phyloP scores from a whole-genome alignment of 148 eudicot species.

The Drosera capensis region DNA sequence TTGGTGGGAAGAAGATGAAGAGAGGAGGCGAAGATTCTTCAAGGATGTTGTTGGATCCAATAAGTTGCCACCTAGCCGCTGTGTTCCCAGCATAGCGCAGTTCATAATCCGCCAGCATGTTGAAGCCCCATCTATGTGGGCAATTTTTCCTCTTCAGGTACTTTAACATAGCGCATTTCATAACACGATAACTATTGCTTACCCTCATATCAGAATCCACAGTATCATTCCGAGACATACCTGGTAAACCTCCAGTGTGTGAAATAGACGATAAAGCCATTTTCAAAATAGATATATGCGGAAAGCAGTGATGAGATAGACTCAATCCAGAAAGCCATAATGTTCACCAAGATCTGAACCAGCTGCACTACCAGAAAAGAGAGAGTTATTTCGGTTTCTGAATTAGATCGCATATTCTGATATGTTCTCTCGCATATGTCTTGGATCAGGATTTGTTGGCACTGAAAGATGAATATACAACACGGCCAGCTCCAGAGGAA shows the following conservation, averaged over 20 bases:
- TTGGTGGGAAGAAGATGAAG: slow-evolving; percentile 99
- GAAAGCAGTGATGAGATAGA: too few species aligned
- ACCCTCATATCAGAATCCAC: not conserved
- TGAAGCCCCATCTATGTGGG: slow-evolving; percentile 99
- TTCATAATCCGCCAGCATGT: slow-evolving; percentile 79
- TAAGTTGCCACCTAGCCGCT: slow-evolving; percentile 55
- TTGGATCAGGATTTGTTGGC: slow-evolving; percentile 64
- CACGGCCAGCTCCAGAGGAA: slow-evolving; percentile 84
- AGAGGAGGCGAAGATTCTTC: slow-evolving; percentile 55
- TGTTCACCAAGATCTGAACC: too few species aligned
- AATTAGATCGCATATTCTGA: not conserved
- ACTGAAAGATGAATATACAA: slow-evolving; percentile 68
- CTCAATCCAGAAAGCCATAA: too few species aligned
- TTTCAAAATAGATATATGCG: too few species aligned
- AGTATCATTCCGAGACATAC: not conserved
- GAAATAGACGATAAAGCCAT: too few species aligned
- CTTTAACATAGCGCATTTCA: not conserved
- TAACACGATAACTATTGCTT: not conserved
- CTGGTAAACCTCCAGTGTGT: too few species aligned
- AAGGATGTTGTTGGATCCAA: slow-evolving; percentile 60
- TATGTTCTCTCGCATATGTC: not conserved
- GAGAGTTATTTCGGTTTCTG: not conserved
- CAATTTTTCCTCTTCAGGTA: slow-evolving; percentile 98
- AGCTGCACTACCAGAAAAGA: not conserved
- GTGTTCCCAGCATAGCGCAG: slow-evolving; percentile 67